Conservation (phyloP, 140 eudicot species). For the Ambrosia hybrid region DNA sequence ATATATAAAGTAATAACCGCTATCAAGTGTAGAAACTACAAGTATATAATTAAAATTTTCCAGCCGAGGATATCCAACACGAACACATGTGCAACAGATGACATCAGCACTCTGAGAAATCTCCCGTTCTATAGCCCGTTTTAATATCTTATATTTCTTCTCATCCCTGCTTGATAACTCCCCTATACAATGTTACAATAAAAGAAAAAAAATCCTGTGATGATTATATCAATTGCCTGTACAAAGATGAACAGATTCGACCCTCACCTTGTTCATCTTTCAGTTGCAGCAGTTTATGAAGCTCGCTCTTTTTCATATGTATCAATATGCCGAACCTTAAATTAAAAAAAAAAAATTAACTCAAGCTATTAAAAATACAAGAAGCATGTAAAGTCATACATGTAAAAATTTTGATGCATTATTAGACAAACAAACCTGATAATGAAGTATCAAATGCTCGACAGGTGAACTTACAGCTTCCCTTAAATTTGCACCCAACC, state of each 20-base stretch:
- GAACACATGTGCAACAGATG: slow-evolving; percentile 97
- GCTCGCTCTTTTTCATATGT: slow-evolving; percentile 97
- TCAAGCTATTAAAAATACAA: neutral
- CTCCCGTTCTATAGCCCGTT: slow-evolving; percentile 96
- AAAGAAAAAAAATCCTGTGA: neutral
- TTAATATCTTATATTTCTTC: slow-evolving; percentile 92
- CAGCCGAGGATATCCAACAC: slow-evolving; percentile 93
- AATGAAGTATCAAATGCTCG: slow-evolving; percentile 98
- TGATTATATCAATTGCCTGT: neutral
- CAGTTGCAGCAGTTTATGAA: slow-evolving; percentile 89
- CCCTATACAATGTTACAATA: slow-evolving; percentile 41
- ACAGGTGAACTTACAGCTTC: slow-evolving; percentile 99
- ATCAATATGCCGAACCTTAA: slow-evolving; percentile 97
- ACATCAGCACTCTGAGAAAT: slow-evolving; percentile 99
- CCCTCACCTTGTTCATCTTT: slow-evolving; percentile 98
- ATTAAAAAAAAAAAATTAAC: neutral
- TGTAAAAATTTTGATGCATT: neutral
- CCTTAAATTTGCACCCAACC: slow-evolving; percentile 98
- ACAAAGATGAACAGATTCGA: slow-evolving; percentile 5
- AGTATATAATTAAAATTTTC: slow-evolving; percentile 51
- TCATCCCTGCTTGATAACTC: slow-evolving; percentile 98
- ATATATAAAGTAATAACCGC: slow-evolving; percentile 10
- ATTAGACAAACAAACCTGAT: slow-evolving; percentile 66
- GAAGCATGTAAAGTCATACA: slow-evolving; percentile 6
- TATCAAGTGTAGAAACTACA: neutral